Conservation (phyloP, 2,329 filamentous ascomycete genomes). For the Verticillium dahliae region DNA sequence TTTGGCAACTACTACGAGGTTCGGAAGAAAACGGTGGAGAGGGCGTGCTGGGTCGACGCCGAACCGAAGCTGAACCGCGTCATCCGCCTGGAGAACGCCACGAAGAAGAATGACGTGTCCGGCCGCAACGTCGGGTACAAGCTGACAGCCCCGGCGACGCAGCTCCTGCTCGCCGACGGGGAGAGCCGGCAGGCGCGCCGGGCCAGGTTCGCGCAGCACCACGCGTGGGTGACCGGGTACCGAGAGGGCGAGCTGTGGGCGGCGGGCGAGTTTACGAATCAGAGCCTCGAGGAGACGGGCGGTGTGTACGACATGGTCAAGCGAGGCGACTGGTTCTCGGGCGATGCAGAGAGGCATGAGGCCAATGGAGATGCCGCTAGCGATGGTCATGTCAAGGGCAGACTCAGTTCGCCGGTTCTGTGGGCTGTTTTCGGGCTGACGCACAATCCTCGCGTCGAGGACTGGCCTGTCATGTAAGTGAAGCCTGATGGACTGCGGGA, state of each 20-base stretch:
- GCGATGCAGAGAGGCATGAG: slow-evolving; percentile 13
- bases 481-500: neutral
- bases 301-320: slow-evolving; percentile 40
- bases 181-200: neutral
- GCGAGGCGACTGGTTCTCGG: slow-evolving; percentile 37
- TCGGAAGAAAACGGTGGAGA: slow-evolving; percentile 36
- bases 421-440: slow-evolving; percentile 44
- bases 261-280: slow-evolving; percentile 44
- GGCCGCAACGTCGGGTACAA: slow-evolving; percentile 23
- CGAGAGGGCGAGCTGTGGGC: slow-evolving; percentile 44
- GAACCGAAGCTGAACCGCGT: slow-evolving; percentile 44
- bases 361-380: slow-evolving; percentile 7
- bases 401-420: slow-evolving; percentile 27
- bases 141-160: slow-evolving; percentile 1
- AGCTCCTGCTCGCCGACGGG: slow-evolving; percentile 1
- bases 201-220: slow-evolving; percentile 33
- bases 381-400: slow-evolving; percentile 3
- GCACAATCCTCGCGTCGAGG: slow-evolving; percentile 40
- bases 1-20: slow-evolving; percentile 56
- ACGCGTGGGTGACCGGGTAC: slow-evolving; percentile 42
- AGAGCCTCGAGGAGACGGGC: slow-evolving; percentile 33
- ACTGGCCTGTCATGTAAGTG: slow-evolving; percentile 46
- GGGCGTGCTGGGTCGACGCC: slow-evolving; percentile 42
- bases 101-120: slow-evolving; percentile 19
- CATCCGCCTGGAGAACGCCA: slow-evolving; percentile 41